Evolutionary conservation across 2,329 filamentous ascomycete species (phyloP).

Genomic region (Hortaea werneckii): DNA sequence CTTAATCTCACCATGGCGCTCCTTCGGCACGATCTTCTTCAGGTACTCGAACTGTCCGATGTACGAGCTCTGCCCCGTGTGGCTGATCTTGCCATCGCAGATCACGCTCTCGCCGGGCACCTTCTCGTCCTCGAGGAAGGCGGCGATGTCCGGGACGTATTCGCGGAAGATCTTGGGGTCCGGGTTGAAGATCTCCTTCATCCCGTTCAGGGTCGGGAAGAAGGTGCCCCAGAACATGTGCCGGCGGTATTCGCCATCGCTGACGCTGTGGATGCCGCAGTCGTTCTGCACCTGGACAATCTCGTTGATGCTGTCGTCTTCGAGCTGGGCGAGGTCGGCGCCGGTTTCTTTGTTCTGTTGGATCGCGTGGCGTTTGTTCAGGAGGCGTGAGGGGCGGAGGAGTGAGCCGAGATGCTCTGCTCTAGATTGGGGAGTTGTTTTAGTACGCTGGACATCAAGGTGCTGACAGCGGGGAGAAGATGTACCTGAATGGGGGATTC

Average conservation of each 20-base stretch:
- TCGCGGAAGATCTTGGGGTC: slow-evolving; percentile 43
- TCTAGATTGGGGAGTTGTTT: not conserved
- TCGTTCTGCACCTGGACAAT: slow-evolving; percentile 21
- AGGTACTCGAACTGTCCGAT: slow-evolving; percentile 49
- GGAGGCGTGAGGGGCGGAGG: slow-evolving; percentile 52
- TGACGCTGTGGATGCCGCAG: slow-evolving; percentile 20
- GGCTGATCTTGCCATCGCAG: slow-evolving; percentile 33
- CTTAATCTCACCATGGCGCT: slow-evolving; percentile 50
- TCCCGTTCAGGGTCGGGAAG: slow-evolving; percentile 28
- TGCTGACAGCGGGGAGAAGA: too few species aligned
- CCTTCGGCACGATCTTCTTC: slow-evolving; percentile 48
- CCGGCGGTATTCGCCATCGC: slow-evolving; percentile 22
- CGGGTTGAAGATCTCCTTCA: slow-evolving; percentile 37
- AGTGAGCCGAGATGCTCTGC: slow-evolving; percentile 60
- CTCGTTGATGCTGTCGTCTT: slow-evolving; percentile 21
- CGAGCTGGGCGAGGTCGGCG: slow-evolving; percentile 14
- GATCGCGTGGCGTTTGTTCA: slow-evolving; percentile 47
- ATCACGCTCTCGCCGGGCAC: slow-evolving; percentile 45
- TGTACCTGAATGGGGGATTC: not conserved
- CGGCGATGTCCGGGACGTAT: slow-evolving; percentile 52
- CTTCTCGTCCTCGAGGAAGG: slow-evolving; percentile 47
- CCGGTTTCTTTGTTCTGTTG: slow-evolving; percentile 18
- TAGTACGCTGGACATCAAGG: too few species aligned
- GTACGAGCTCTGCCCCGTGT: slow-evolving; percentile 47
- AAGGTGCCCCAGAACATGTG: slow-evolving; percentile 23